These are phyloP conservation scores for Populus euphratica DNA, from an alignment of 345 rosid species.

Conservation along the genomic window DNA sequence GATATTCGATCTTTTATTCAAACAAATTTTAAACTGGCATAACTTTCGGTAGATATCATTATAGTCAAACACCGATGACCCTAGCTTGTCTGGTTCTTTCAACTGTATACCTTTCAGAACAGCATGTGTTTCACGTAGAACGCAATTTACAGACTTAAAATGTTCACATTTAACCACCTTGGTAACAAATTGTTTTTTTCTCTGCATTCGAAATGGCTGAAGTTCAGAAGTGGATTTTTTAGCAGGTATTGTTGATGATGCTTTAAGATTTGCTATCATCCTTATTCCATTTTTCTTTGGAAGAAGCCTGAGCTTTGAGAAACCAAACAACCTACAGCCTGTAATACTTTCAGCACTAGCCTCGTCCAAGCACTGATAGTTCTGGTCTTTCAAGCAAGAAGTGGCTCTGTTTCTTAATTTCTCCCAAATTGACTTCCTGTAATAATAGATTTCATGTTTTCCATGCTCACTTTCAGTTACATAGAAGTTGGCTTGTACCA, in stretches of 20 bases:
- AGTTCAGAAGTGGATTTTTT: constrained; percentile 14
- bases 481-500: constrained; percentile 71
- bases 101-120: constrained; percentile 64
- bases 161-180: constrained; percentile 7
- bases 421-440: constrained; percentile 66
- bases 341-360: constrained; percentile 40
- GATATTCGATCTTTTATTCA: constrained; percentile 44
- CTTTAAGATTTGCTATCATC: constrained; percentile 62
- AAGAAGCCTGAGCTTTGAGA: constrained; percentile 62
- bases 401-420: constrained; percentile 39
- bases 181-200: not conserved
- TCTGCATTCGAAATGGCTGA: constrained; percentile 9
- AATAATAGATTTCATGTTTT: constrained; percentile 53
- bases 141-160: constrained; percentile 44
- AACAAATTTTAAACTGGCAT: constrained; percentile 46
- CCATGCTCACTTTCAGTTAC: constrained; percentile 76
- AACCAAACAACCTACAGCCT: constrained; percentile 41
- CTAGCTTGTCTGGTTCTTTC: constrained; percentile 62
- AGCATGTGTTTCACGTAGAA: constrained; percentile 62
- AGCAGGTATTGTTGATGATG: constrained; percentile 41
- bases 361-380: constrained; percentile 37
- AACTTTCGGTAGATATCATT: constrained; percentile 70
- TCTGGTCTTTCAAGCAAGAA: constrained; percentile 35
- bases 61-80: constrained; percentile 83
- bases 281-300: constrained; percentile 71